Conservation (phyloP, 208 protist genomes). For the Wallacemonas sp. region DNA sequence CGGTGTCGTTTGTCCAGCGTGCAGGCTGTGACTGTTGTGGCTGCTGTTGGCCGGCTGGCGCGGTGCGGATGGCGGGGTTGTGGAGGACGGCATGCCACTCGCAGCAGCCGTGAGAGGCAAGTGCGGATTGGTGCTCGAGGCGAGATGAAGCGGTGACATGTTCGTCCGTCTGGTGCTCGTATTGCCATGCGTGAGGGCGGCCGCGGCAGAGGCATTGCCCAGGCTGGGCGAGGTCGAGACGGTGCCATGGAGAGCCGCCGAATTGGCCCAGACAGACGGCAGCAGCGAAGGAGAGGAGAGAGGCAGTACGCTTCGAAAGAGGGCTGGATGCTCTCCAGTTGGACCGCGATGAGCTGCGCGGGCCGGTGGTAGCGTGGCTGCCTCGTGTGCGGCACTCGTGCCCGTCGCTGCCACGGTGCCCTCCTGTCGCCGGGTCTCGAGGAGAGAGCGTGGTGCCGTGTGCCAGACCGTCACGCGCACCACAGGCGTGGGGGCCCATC, state of each 20-base stretch:
- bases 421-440: neutral
- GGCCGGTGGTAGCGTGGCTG: too few species aligned
- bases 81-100: too few species aligned
- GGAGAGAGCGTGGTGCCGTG: neutral
- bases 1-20: neutral
- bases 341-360: neutral
- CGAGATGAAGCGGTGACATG: neutral
- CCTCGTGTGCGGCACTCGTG: too few species aligned
- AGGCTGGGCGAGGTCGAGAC: neutral
- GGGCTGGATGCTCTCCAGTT: neutral
- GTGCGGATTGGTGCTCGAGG: neutral
- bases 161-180: neutral
- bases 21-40: too few species aligned
- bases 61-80: too few species aligned
- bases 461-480: slow-evolving; percentile 4
- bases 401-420: too few species aligned
- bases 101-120: too few species aligned
- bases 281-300: neutral
- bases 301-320: neutral
- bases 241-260: neutral
- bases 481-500: slow-evolving; percentile 2
- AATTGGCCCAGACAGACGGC: neutral
- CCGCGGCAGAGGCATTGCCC: neutral
- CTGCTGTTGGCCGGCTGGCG: too few species aligned
- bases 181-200: slow-evolving; percentile 1